Base-by-base conservation (phyloP, 2,329 filamentous ascomycete genomes). In the Scleromitrula shiraiana region DNA sequence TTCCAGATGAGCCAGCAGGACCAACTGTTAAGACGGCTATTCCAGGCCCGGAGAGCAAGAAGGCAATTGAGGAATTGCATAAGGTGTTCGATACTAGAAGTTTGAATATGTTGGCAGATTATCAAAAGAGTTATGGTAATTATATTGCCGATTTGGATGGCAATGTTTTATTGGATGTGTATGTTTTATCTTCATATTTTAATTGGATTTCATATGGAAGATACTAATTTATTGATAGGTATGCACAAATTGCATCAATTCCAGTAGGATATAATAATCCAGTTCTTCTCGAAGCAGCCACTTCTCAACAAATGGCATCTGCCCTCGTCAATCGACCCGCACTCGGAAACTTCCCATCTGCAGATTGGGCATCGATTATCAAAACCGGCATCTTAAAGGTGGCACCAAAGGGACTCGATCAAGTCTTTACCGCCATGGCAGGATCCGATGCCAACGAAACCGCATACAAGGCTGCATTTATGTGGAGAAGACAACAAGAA, bases 391-490 rank as follows among this genome's bases (percentile, higher is more conserved):
- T 88, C 49, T 74, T 91, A 36, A 76, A 73, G 47, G 85, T 83
- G 39, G 84, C 86, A 0, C 86, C 86, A 40, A 82, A 81, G 64
- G 85, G 85, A 39, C 70, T 87, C 49, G 71, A 86, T 70, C 83
- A 89, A 67, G 85, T 90, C 59, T 90, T 90, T 71, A 91, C 86
- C 39, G 85, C 80, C 42, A 80, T 84, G 70, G 78, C 85, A 36
- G 86, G 86, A 50, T 88, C 84, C 27, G 86, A 91, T 63, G 86
- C 86, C 66, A 90, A 90, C 67, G 86, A 91, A 68, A 82, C 85
- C 41, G 86, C 86, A 48, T 91, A 85, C 76, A 91, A 91, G 70
- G 86, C 86, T 12, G 85, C 86, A 22, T 89, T 90, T 70, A 91
- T 91, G 82, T 88, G 80, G 71, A 80, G 80, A 65, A 76, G 82